phyloP scores from a whole-genome alignment of 257 asterid species.

The Solanum clarkiae region DNA sequence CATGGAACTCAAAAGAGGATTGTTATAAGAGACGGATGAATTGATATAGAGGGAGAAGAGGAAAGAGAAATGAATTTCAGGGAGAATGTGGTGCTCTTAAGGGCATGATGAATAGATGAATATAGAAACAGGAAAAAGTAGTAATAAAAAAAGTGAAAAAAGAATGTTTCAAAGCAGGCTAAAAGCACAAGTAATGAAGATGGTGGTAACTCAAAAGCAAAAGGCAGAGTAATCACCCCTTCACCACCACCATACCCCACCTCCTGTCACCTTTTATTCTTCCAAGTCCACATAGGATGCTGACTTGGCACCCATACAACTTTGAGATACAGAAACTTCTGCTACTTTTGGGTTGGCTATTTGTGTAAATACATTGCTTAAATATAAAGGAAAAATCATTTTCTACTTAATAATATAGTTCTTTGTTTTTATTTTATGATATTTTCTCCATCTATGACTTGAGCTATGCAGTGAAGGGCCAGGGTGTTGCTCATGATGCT shows the following conservation, averaged over 20 bases:
- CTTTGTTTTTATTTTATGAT: slow-evolving; percentile 6
- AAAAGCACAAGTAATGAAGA: slow-evolving; percentile 55
- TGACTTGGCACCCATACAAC: slow-evolving; percentile 49
- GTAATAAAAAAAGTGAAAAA: slow-evolving; percentile 23
- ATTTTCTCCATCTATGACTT: slow-evolving; percentile 29
- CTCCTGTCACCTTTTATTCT: slow-evolving; percentile 31
- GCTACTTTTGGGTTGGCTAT: slow-evolving; percentile 4
- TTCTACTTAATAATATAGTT: slow-evolving; percentile 1
- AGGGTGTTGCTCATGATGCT: slow-evolving; percentile 48
- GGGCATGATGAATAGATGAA: slow-evolving; percentile 26
- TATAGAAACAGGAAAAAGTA: slow-evolving; percentile 27
- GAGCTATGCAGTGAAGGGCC: slow-evolving; percentile 17
- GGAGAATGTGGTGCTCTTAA: slow-evolving; percentile 16
- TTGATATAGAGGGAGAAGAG: not conserved
- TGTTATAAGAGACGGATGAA: slow-evolving; percentile 1
- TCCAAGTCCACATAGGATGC: slow-evolving; percentile 47
- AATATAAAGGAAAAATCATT: not conserved
- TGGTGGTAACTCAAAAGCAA: slow-evolving; percentile 62
- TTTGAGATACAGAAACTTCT: not conserved
- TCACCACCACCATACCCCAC: slow-evolving; percentile 27
- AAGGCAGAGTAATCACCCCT: slow-evolving; percentile 36
- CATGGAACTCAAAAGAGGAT: slow-evolving; percentile 27
- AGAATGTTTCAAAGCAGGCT: slow-evolving; percentile 44
- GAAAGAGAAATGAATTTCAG: slow-evolving; percentile 12
- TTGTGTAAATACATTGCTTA: slow-evolving; percentile 5